Percentiles rank a stretch among this genome's conserved stretches.
phyloP scores from a whole-genome alignment of 1,284 basidiomycete genomes.

The Rhodotorula sp. region DNA sequence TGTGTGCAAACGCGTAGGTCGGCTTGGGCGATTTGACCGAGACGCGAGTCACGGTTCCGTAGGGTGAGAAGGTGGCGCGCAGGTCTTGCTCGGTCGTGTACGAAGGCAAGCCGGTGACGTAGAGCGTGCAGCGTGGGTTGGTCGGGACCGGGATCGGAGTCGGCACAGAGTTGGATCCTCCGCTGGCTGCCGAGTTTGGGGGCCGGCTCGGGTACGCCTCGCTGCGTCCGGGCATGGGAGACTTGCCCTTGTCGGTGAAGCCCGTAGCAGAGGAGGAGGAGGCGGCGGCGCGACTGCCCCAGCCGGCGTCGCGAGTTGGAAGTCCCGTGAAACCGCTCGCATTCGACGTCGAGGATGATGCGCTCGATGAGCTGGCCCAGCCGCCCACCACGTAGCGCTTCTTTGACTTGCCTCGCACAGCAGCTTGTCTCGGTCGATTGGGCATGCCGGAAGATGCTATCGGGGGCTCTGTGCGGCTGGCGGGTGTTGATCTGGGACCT shows the following conservation, averaged over 20 bases:
- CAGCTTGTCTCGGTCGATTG: no score
- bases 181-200: not conserved
- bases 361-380: not conserved
- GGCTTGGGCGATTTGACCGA: not conserved
- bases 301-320: not conserved
- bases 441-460: no score
- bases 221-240: not conserved
- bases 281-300: not conserved
- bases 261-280: no score
- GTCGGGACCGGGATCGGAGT: slow-evolving; percentile 17
- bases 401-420: not conserved
- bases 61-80: slow-evolving; percentile 6
- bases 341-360: not conserved
- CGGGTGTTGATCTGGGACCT: not conserved
- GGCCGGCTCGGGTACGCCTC: not conserved
- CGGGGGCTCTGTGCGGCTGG: not conserved
- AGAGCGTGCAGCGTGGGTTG: slow-evolving; percentile 14
- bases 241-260: not conserved
- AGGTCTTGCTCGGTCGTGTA: not conserved
- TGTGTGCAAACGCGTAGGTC: slow-evolving; percentile 4
- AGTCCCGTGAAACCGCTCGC: not conserved
- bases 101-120: not conserved
- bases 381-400: not conserved
- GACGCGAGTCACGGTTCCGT: slow-evolving; percentile 3
- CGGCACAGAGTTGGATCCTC: not conserved